Evolutionary conservation across 2,329 filamentous ascomycete genomes (phyloP), one percentile per base, ranked within the genome.

Genomic region (Amphichorda felina): DNA sequence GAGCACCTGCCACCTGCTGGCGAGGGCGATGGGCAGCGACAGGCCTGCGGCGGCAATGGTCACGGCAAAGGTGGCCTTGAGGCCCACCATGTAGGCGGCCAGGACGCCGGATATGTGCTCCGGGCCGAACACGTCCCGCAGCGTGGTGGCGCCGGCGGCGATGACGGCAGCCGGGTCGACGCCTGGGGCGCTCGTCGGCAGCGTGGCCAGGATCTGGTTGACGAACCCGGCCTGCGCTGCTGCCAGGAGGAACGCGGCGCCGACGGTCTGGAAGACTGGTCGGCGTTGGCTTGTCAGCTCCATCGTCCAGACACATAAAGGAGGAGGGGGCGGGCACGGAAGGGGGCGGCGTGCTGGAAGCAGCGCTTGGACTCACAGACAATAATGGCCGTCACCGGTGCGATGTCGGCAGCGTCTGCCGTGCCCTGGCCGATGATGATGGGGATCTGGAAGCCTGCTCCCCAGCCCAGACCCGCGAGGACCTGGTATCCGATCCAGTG

Each of bases 61-160:
- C 41, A 74, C 56, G 1, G 71, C 75, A 18, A 72, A 66, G 7
- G 63, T n/a, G n/a, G n/a, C n/a, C 61, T 75, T 74, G 42, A 76
- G 71, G 0, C 68, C 68, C 38, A 68, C 53, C 34, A 66, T 77
- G 54, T 81, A 81, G 0, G 69, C 70, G 0, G 45, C 35, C 7
- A 77, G 54, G 25, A 81, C 71, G 0, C 59, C 60, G 1, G 51
- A 43, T 1, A 79, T 51, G 35, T 56, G 61, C 15, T 66, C 45
- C 0, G 49, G 38, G 0, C 60, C 46, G 37, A 80, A 68, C 5
- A 55, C 55, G 4, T 35, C 30, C 41, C 68, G 64, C 14, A 82
- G 53, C 39, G 70, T 61, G 0, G 72, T 75, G 7, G 62, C 59
- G 8, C 61, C 61, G 0, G 53, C 53, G 5, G 42, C 37, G 16